Base-by-base conservation (phyloP, 2,329 filamentous ascomycete species). In the Ceratocystis cacaofunesta region DNA sequence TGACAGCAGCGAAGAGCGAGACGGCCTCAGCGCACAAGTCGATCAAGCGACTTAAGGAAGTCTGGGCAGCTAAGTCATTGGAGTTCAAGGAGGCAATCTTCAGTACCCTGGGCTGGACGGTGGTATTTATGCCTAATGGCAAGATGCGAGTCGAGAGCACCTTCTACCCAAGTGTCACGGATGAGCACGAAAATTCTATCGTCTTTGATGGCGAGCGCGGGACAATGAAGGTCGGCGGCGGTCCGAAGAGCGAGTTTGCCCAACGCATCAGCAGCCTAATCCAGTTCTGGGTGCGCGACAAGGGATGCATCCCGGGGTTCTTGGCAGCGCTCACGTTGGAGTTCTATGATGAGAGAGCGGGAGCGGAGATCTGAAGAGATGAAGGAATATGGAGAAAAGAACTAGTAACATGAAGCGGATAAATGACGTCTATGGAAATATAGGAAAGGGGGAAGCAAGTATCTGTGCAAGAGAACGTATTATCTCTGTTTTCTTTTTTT, bases 41-140 rank as follows among this genome's bases (percentile, higher is more conserved):
- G 60, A 88, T 89, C 69, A 81, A 85, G 25, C 88, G 94, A 1
- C 84, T 97, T 12, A 95, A 95, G 71, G 89, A 96, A 72, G 94
- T 97, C 66, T 99, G 90, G 88, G 84, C 84, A 0, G 84, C 88
- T 70, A 99, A 97, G 74, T 91, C 89, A 0, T 85, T 88, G 71
- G 94, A 99, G 76, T 97, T 99, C 77, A 90, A 95, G 62, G 91
- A 97, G 76, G 90, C 92, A 41, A 92, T 99, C 67, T 92, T 92
- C 69, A 90, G 86, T 22, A 87, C 96, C 0, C 81, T 99, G 0
- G 94, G 94, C 0, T 99, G 92, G 88, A 92, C 92, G 64, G 85
- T 97, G 12, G 91, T 94, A 41, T 97, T 99, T 74, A 87, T 96
- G 73, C 91, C 92, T n/a, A 96, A 96, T 74, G 94, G 94, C 52